Conservation (phyloP, 305 asterid genomes). For the Nicotiana rustica region DNA sequence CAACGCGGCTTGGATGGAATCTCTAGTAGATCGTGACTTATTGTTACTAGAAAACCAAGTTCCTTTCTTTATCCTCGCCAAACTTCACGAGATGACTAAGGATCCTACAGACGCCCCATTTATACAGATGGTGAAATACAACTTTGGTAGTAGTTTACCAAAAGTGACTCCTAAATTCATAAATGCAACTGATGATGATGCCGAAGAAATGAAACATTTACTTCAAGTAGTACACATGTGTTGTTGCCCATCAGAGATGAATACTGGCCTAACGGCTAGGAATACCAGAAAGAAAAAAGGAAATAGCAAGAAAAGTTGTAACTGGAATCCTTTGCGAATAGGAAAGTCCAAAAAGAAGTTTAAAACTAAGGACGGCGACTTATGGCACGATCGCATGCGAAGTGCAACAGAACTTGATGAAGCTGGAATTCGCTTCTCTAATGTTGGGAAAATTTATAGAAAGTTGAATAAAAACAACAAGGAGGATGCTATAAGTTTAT, state of each 20-base stretch:
- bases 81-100: not conserved
- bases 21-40: constrained; percentile 32
- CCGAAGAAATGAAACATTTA: not conserved
- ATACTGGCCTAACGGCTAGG: too few relatives aligned
- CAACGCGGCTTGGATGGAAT: constrained; percentile 6
- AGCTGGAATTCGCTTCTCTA: not conserved
- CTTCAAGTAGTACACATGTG: not conserved
- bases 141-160: too few relatives aligned
- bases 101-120: not conserved
- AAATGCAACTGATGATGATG: too few relatives aligned
- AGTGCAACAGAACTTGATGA: not conserved
- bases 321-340: too few relatives aligned
- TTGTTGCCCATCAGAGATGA: not conserved
- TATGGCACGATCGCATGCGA: not conserved
- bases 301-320: not conserved
- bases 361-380: too few relatives aligned
- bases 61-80: constrained; percentile 14
- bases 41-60: constrained; percentile 41
- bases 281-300: too few relatives aligned
- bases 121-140: not conserved
- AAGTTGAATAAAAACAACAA: not conserved
- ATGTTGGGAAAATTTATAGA: not conserved
- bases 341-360: too few relatives aligned
- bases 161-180: too few relatives aligned
- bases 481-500: not conserved